These are phyloP conservation scores for Cinnamomum chago DNA, from an alignment of 164 flowering plant genomes.

Conservation along the genomic window DNA sequence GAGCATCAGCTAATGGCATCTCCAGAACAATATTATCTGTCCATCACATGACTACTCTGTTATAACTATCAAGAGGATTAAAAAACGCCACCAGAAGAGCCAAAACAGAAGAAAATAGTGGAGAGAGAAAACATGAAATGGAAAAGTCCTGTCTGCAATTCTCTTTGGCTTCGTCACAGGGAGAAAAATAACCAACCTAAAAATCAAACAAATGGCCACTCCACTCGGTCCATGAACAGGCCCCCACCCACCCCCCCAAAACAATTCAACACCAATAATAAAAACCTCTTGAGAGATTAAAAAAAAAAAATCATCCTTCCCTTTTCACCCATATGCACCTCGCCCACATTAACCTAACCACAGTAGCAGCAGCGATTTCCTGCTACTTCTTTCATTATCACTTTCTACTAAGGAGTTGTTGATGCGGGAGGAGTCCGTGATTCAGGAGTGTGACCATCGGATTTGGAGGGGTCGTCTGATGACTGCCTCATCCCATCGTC, in stretches of 20 bases:
- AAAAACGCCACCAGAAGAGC: background rate
- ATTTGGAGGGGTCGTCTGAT: conserved; percentile 79
- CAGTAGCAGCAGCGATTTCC: background rate
- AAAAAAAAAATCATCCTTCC: background rate
- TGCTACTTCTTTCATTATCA: background rate
- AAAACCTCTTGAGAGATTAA: conserved; percentile 10
- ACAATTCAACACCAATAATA: conserved; percentile 25
- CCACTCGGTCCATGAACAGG: conserved; percentile 30
- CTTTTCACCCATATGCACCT: background rate
- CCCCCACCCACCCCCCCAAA: conserved; percentile 4
- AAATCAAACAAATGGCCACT: conserved; percentile 13
- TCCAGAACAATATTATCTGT: no score
- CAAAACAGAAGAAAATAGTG: background rate
- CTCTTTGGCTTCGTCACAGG: background rate
- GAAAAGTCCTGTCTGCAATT: background rate
- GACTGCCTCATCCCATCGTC: conserved; percentile 74
- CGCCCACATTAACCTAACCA: background rate
- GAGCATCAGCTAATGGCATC: no score
- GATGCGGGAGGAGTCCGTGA: conserved; percentile 44
- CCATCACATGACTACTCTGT: no score
- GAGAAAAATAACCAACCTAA: background rate
- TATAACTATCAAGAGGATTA: background rate
- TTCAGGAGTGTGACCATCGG: conserved; percentile 59
- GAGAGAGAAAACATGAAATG: background rate
- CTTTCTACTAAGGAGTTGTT: conserved; percentile 33